phyloP scores from a whole-genome alignment of 2,329 filamentous ascomycete genomes.

The Stagonosporopsis rhizophila region DNA sequence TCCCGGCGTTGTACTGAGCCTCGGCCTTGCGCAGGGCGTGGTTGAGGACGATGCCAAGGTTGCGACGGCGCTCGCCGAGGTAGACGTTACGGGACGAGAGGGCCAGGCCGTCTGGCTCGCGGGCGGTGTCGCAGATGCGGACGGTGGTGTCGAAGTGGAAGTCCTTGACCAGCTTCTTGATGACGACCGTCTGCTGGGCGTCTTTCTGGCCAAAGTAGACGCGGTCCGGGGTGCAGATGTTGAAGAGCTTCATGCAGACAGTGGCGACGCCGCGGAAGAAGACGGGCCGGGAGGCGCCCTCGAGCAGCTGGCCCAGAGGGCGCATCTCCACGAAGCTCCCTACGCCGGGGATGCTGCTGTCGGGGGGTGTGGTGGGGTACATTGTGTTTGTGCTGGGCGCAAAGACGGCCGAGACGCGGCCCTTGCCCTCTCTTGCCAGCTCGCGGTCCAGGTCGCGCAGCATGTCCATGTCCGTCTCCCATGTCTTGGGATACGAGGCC shows the following conservation, averaged over 20 bases:
- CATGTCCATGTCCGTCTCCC: conserved; percentile 75
- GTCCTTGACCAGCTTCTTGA: conserved; percentile 85
- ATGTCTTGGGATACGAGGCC: conserved; percentile 86
- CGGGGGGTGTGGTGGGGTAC: conserved; percentile 82
- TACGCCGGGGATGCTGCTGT: conserved; percentile 74
- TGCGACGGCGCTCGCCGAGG: conserved; percentile 76
- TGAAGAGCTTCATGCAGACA: conserved; percentile 93
- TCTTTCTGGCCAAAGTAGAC: conserved; percentile 98
- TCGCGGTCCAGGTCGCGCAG: conserved; percentile 74
- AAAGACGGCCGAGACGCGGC: conserved; percentile 82
- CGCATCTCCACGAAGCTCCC: conserved; percentile 94
- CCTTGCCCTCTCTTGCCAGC: conserved; percentile 62
- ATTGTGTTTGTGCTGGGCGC: conserved; percentile 82
- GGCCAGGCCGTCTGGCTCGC: conserved; percentile 83
- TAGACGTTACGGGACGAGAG: conserved; percentile 95
- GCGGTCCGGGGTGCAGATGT: conserved; percentile 76
- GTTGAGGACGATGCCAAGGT: conserved; percentile 74
- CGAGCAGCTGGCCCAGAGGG: conserved; percentile 79
- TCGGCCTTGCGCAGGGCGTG: conserved; percentile 75
- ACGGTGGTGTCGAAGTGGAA: conserved; percentile 81
- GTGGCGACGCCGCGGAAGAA: conserved; percentile 98
- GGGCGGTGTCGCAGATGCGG: conserved; percentile 74
- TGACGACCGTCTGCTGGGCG: conserved; percentile 91
- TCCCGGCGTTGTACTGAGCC: conserved; percentile 64
- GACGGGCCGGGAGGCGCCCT: conserved; percentile 85